Conservation (phyloP, 345 rosid species). For the Zanthoxylum bungeanum region DNA sequence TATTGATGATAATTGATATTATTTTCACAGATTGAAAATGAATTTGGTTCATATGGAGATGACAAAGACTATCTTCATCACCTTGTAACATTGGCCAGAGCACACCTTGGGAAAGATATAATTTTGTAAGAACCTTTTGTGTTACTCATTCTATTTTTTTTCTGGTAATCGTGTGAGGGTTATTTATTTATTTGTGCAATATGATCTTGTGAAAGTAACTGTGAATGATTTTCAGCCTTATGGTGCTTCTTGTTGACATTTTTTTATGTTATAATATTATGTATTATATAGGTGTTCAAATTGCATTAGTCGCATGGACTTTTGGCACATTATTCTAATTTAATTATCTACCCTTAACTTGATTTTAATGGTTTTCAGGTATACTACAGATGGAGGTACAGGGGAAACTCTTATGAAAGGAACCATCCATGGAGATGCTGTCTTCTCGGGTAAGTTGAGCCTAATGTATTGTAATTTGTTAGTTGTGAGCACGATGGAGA, state of each 20-base stretch:
- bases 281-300: not conserved
- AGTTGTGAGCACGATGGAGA: not conserved
- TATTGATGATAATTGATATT: not conserved
- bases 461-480: not conserved
- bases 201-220: not conserved
- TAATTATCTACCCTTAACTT: constrained; percentile 1
- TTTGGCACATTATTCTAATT: not conserved
- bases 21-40: constrained; percentile 82
- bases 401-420: constrained; percentile 75
- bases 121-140: constrained; percentile 56
- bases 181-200: not conserved
- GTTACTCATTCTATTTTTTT: constrained; percentile 3
- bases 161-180: not conserved
- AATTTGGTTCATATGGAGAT: constrained; percentile 91
- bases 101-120: constrained; percentile 56
- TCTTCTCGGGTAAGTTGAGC: constrained; percentile 60
- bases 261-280: not conserved
- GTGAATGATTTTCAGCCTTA: not conserved
- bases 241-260: not conserved
- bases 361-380: constrained; percentile 41
- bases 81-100: constrained; percentile 57
- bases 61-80: constrained; percentile 79
- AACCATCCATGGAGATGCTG: constrained; percentile 53
- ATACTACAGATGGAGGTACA: constrained; percentile 93
- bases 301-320: not conserved